phyloP scores from a whole-genome alignment of 495 filamentous ascomycete genomes.

The Aspergillus panamensis region DNA sequence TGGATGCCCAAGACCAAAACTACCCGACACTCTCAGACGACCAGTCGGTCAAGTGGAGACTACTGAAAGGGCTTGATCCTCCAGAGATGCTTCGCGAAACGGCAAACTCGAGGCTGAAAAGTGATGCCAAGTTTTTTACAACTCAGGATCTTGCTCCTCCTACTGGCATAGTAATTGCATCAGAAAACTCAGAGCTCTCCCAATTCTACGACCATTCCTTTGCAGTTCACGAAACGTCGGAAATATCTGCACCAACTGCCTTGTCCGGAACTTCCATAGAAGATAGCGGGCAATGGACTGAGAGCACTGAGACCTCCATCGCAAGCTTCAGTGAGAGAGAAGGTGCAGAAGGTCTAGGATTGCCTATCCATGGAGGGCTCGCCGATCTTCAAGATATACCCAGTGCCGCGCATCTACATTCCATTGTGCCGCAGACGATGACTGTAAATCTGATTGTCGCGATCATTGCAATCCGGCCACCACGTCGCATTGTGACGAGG shows the following conservation, averaged over 20 bases:
- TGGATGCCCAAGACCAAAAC: slow-evolving; percentile 12
- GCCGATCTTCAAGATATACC: slow-evolving; percentile 69
- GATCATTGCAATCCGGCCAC: slow-evolving; percentile 65
- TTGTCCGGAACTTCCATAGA: slow-evolving; percentile 23
- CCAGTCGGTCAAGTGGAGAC: slow-evolving; percentile 40
- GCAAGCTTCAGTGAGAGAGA: slow-evolving; percentile 14
- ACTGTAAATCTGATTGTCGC: slow-evolving; percentile 74
- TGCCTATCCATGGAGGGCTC: slow-evolving; percentile 38
- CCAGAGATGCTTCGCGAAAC: slow-evolving; percentile 16
- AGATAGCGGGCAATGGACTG: slow-evolving; percentile 26
- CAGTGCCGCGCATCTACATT: slow-evolving; percentile 58
- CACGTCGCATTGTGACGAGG: slow-evolving; percentile 55
- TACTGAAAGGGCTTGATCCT: slow-evolving; percentile 24
- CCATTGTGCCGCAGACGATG: slow-evolving; percentile 76
- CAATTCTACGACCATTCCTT: slow-evolving; percentile 75
- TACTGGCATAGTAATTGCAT: slow-evolving; percentile 19
- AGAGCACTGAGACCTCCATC: slow-evolving; percentile 26
- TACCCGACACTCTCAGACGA: slow-evolving; percentile 10
- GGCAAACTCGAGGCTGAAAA: slow-evolving; percentile 9
- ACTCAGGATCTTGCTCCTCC: slow-evolving; percentile 35
- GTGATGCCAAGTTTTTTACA: slow-evolving; percentile 49
- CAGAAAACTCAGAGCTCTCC: slow-evolving; percentile 45
- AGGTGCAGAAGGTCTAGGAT: slow-evolving; percentile 5
- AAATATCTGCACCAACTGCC: slow-evolving; percentile 25
- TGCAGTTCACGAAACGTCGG: slow-evolving; percentile 52